phyloP scores from a whole-genome alignment of 441 rosid species.

The Eruca vesicaria region DNA sequence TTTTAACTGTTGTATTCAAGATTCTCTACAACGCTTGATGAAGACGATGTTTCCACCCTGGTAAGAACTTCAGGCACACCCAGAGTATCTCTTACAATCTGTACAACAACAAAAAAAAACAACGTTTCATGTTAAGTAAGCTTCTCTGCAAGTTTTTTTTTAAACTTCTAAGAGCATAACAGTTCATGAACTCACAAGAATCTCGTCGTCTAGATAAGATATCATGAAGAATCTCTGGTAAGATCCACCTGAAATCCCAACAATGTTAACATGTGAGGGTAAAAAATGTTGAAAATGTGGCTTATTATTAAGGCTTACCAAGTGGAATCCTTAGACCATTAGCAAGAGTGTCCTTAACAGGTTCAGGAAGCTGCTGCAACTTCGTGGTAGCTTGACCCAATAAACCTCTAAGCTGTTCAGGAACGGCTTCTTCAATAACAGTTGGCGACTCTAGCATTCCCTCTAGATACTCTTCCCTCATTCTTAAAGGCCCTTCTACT shows the following conservation, averaged over 20 bases:
- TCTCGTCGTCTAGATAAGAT: conserved; percentile 91
- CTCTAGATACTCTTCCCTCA: conserved; percentile 85
- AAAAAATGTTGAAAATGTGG: neutral
- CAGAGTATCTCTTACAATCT: conserved; percentile 72
- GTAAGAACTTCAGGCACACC: conserved; percentile 91
- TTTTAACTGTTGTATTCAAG: conserved; percentile 65
- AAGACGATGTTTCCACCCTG: conserved; percentile 55
- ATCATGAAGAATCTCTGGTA: conserved; percentile 89
- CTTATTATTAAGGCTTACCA: conserved; percentile 42
- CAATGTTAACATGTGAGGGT: neutral
- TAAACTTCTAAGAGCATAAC: neutral
- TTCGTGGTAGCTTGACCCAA: conserved; percentile 59
- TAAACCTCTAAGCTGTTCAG: conserved; percentile 73
- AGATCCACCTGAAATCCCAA: conserved; percentile 61
- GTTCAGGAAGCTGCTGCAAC: conserved; percentile 71
- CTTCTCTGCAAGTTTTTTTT: too few relatives aligned
- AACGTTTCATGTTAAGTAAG: neutral
- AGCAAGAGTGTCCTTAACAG: conserved; percentile 57
- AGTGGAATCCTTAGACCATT: conserved; percentile 73
- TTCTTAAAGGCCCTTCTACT: conserved; percentile 90
- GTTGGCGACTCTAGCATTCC: conserved; percentile 72
- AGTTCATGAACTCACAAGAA: conserved; percentile 17
- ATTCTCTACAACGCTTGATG: conserved; percentile 43
- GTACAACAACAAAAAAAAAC: conserved; percentile 26
- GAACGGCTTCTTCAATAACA: conserved; percentile 72